phyloP scores from a whole-genome alignment of 495 filamentous ascomycete genomes.

The Trichoderma reesei region DNA sequence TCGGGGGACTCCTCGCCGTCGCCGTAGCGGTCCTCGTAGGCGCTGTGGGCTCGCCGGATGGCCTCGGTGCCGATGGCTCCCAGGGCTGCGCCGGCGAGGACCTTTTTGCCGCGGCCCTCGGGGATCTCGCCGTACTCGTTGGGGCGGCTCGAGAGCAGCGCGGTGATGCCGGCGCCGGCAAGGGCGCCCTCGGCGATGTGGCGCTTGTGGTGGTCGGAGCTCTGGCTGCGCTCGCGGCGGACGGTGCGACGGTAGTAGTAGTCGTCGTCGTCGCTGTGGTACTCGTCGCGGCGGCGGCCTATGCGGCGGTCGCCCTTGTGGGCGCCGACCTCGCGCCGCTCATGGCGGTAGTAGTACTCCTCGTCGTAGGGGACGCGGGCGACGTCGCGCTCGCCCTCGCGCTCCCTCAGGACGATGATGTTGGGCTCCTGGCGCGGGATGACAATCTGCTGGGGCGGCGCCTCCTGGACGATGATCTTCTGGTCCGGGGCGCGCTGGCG shows the following conservation, averaged over 20 bases:
- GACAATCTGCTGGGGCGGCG: slow-evolving; percentile 56
- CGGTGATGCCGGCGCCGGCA: slow-evolving; percentile 66
- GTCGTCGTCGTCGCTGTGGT: slow-evolving; percentile 43
- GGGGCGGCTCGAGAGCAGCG: slow-evolving; percentile 59
- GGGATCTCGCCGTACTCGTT: slow-evolving; percentile 49
- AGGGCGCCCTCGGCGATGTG: slow-evolving; percentile 83
- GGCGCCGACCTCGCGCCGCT: slow-evolving; percentile 41
- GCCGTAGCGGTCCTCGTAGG: slow-evolving; percentile 55
- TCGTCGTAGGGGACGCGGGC: slow-evolving; percentile 36
- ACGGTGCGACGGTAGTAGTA: slow-evolving; percentile 35
- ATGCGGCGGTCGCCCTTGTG: slow-evolving; percentile 42
- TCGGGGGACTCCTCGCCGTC: slow-evolving; percentile 36
- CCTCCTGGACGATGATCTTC: slow-evolving; percentile 66
- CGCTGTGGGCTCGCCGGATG: slow-evolving; percentile 59
- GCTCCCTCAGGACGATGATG: slow-evolving; percentile 58
- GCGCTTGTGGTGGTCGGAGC: slow-evolving; percentile 53
- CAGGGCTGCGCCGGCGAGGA: slow-evolving; percentile 68
- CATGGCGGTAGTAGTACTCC: slow-evolving; percentile 59
- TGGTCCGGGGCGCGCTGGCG: slow-evolving; percentile 52
- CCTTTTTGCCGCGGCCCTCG: slow-evolving; percentile 58
- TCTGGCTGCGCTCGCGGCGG: slow-evolving; percentile 44
- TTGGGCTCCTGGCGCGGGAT: slow-evolving; percentile 54
- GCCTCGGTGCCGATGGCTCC: slow-evolving; percentile 77
- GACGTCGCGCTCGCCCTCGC: slow-evolving; percentile 37
- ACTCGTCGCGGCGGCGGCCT: slow-evolving; percentile 46